phyloP scores from a whole-genome alignment of 2,329 filamentous ascomycete genomes.

The Bertia moriformis region DNA sequence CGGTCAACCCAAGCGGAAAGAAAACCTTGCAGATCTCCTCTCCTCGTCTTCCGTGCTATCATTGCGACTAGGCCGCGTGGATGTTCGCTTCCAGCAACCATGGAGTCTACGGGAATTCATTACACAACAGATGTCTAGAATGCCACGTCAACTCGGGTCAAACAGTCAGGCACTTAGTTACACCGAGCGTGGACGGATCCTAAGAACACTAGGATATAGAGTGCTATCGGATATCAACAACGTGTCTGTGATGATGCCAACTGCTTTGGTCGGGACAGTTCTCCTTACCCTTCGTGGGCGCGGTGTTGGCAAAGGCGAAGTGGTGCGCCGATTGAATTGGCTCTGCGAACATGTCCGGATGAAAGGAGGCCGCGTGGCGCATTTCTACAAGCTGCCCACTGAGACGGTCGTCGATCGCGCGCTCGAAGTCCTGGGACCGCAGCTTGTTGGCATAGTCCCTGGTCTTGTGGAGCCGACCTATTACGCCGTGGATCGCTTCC shows the following conservation, averaged over 20 bases:
- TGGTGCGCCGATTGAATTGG: conserved; percentile 82
- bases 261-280: conserved; percentile 85
- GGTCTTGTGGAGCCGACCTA: conserved; percentile 82
- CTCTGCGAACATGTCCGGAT: conserved; percentile 65
- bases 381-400: conserved; percentile 72
- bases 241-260: conserved; percentile 96
- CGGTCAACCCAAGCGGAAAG: conserved; percentile 87
- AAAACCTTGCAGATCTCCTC: conserved; percentile 83
- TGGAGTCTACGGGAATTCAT: conserved; percentile 83
- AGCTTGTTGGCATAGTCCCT: conserved; percentile 67
- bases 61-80: conserved; percentile 75
- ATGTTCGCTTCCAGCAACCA: conserved; percentile 89
- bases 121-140: conserved; percentile 53
- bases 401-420: conserved; percentile 76
- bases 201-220: conserved; percentile 80
- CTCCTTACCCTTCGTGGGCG: conserved; percentile 80
- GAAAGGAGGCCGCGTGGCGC: conserved; percentile 83
- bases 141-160: conserved; percentile 29
- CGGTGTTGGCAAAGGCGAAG: conserved; percentile 74
- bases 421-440: conserved; percentile 78
- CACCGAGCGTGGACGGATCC: conserved; percentile 51
- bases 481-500: conserved; percentile 89
- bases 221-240: conserved; percentile 89
- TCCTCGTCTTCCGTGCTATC: conserved; percentile 77
- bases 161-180: conserved; percentile 30